Conservation (phyloP, 2,329 filamentous ascomycete species). For the Cercospora sp. region DNA sequence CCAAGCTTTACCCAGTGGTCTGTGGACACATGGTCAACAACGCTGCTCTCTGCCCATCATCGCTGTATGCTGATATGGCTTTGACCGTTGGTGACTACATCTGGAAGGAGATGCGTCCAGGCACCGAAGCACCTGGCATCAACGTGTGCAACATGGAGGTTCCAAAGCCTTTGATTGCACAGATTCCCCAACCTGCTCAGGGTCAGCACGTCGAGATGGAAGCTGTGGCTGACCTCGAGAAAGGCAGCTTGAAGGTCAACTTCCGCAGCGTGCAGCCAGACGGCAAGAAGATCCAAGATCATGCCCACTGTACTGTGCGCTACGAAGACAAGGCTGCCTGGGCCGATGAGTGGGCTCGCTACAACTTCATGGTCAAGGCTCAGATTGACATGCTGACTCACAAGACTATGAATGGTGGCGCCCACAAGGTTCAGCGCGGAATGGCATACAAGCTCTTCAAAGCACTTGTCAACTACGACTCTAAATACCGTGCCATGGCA, state of each 20-base stretch:
- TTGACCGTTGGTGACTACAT: conserved; percentile 67
- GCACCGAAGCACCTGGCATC: conserved; percentile 57
- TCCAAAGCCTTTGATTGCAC: conserved; percentile 67
- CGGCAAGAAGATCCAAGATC: conserved; percentile 60
- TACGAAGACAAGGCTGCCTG: conserved; percentile 63
- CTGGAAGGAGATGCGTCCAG: conserved; percentile 63
- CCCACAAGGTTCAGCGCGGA: conserved; percentile 71
- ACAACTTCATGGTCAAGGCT: conserved; percentile 59
- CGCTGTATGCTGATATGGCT: conserved; percentile 64
- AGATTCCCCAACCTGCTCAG: conserved; percentile 49
- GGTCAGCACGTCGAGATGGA: conserved; percentile 64
- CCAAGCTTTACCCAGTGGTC: conserved; percentile 63
- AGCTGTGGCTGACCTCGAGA: conserved; percentile 59
- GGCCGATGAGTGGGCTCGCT: conserved; percentile 66
- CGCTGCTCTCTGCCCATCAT: conserved; percentile 65
- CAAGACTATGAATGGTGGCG: conserved; percentile 64
- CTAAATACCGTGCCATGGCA: conserved; percentile 59
- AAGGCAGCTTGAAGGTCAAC: conserved; percentile 56
- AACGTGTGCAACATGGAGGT: conserved; percentile 70
- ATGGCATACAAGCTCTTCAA: conserved; percentile 76
- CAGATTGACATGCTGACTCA: conserved; percentile 66
- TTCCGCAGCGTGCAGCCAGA: conserved; percentile 61
- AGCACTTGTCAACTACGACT: conserved; percentile 58
- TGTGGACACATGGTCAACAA: conserved; percentile 69
- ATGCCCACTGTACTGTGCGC: conserved; percentile 63